Evolutionary conservation across 1,139 yeast genomes (phyloP), one percentile per base, ranked within the genome.

Genomic region (Yamadazyma trypodendri): DNA sequence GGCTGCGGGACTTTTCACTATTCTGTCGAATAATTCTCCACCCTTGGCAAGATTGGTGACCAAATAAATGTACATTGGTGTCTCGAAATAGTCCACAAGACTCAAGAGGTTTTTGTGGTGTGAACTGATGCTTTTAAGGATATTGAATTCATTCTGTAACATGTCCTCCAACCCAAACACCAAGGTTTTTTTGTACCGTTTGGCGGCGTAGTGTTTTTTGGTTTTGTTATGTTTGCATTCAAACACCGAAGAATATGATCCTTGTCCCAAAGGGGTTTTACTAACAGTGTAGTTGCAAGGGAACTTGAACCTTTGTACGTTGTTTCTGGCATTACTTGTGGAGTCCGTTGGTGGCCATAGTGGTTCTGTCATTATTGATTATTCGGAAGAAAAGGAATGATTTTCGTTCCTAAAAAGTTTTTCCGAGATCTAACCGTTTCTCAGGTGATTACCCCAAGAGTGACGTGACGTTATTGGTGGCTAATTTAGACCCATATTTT

Each of bases 31-130:
- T 35, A 85, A 63, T 51, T 86, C 95, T 16, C 86, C 85, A 13
- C 87, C 87, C 28, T 62, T 60, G 23, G 88, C 86, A 36, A 83
- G 61, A 50, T 81, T 86, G 1, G 89, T 83, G 32, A 84, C 77
- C 37, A 84, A 60, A 40, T 77, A 83, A 25, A 82, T 60, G 45
- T 71, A 68, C 36, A 77, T 73, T 12, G 68, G 65, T 1, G 90
- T 83, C 53, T 84, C 89, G 54, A 84, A 84, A 55, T 76, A 81
- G 56, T 84, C 92, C 11, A 79, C 70, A 38, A 84, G 61, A 24
- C 82, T 81, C 39, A 84, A 61, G 17, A 84, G 72, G 43, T 65
- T 60, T 2, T 58, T 52, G 52, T 81, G 84, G n/a, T 54, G 50
- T 46, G 55, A 51, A 36, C 63, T 78, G 56, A 61, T 72, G 66